Evolutionary conservation across 1,139 yeast species (phyloP).

Genomic region (Magnusiomyces clavatus): DNA sequence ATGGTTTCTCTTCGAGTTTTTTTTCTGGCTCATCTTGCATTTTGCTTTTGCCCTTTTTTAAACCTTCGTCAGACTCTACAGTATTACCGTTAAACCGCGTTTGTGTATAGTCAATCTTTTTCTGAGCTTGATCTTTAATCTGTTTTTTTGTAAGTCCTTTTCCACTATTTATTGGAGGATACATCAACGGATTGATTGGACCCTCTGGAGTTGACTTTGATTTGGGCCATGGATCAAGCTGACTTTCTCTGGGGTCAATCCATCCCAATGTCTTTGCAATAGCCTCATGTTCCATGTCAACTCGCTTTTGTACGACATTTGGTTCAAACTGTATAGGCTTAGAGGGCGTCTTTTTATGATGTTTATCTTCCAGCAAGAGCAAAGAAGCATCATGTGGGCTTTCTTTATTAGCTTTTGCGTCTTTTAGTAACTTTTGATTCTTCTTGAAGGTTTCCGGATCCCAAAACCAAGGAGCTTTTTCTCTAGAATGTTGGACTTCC

Average conservation of each 20-base stretch:
- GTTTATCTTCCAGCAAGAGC: conserved; percentile 1
- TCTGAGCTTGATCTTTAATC: conserved; percentile 9
- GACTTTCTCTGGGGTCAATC: conserved; percentile 14
- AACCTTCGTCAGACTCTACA: neutral
- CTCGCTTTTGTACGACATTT: neutral
- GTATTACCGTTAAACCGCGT: conserved; percentile 15
- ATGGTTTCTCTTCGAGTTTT: conserved; percentile 9
- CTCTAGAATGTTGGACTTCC: conserved; percentile 19
- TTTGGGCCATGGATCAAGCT: conserved; percentile 14
- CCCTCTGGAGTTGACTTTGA: neutral
- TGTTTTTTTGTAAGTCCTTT: conserved; percentile 8
- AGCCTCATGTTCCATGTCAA: conserved; percentile 7
- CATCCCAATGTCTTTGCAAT: conserved; percentile 13
- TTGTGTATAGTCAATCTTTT: conserved; percentile 17
- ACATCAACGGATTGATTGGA: conserved; percentile 24
- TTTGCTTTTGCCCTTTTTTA: neutral
- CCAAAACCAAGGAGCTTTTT: conserved; percentile 25
- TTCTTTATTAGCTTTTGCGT: neutral
- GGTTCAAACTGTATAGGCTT: conserved; percentile 1
- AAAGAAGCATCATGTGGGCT: neutral
- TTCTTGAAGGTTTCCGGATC: conserved; percentile 18
- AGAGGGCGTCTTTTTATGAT: neutral
- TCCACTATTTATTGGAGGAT: conserved; percentile 15
- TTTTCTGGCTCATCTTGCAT: neutral
- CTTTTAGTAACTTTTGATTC: neutral